These are phyloP conservation scores for Pestalotiopsis sp. DNA, from an alignment of 2,329 filamentous ascomycete genomes.

Conservation along the genomic window DNA sequence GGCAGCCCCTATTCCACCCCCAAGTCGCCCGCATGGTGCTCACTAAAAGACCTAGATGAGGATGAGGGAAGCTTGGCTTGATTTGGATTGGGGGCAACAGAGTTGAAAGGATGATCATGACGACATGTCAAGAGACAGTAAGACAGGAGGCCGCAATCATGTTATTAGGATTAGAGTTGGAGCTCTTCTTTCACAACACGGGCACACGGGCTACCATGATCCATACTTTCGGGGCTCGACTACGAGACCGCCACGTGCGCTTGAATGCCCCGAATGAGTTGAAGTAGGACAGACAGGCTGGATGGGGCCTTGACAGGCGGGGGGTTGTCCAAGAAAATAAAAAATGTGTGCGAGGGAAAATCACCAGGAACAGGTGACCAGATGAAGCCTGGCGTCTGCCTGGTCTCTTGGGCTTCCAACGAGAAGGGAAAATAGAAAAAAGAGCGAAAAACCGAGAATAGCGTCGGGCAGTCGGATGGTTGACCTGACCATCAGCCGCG, in stretches of 20 bases:
- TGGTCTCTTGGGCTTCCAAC: background rate
- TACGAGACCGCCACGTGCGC: background rate
- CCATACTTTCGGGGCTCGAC: background rate
- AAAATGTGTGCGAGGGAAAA: background rate
- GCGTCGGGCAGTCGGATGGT: background rate
- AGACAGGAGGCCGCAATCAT: background rate
- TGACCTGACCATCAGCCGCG: background rate
- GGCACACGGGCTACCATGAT: background rate
- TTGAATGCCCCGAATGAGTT: background rate
- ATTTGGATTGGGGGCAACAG: background rate
- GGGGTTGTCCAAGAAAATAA: background rate
- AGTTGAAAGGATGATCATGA: background rate
- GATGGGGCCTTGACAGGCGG: background rate
- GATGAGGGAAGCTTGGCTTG: background rate
- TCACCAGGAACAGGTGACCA: background rate
- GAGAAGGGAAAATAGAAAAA: background rate
- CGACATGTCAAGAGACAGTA: conserved; percentile 2
- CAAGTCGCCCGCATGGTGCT: background rate
- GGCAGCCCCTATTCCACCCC: conserved; percentile 5
- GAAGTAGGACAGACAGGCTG: background rate
- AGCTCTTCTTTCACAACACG: background rate
- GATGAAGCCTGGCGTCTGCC: background rate
- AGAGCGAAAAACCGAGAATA: background rate
- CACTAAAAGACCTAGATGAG: background rate
- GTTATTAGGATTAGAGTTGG: background rate